Evolutionary conservation across 2,329 filamentous ascomycete genomes (phyloP), one percentile per base, ranked within the genome.

Genomic region (Fusarium beomiforme): DNA sequence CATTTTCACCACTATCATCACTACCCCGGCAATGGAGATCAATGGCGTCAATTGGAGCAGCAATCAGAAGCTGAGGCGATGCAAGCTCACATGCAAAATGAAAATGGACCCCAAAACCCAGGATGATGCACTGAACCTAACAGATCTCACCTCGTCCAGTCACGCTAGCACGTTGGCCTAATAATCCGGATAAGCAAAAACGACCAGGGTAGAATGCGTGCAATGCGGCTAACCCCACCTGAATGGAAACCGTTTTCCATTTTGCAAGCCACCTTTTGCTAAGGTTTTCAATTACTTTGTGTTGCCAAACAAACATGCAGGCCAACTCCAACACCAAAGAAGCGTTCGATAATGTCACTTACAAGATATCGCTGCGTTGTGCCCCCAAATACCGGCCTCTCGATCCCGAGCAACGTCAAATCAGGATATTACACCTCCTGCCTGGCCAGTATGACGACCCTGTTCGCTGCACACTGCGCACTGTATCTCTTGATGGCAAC

Each of bases 1-100:
- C 64, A 74, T 14, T 74, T 72, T 8, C 70, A 74, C 3, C 72
- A 74, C 3, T 74, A 74, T n/a, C 72, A 74, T 12, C 70, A 72
- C 17, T 47, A 67, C n/a, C 57, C 70, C 2, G 62, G 54, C 5
- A 67, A 44, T 4, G 62, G 55, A 16, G 70, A 72, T 13, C 58
- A 60, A 13, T 72, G 66, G 70, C 43, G 70, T 1, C 70, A 72
- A 13, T 19, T 72, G 13, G 70, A 72, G 10, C 66, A 70, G 13
- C 70, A 72, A 39, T 72, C 66, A 9, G 70, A 72, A 34, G 70
- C 70, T 13, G 70, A 72, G 24, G 70, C 70, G 7, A 60, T 72
- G 61, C 70, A 64, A 41, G 51, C 70, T 11, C 64, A 66, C 9
- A 17, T 60, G 6, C 60, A 55, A 26, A 70, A 63, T 3, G 67